Evolutionary conservation across 179 eudicot species (phyloP), one percentile per base, ranked within the genome.

Genomic region (Pouteria campechiana): DNA sequence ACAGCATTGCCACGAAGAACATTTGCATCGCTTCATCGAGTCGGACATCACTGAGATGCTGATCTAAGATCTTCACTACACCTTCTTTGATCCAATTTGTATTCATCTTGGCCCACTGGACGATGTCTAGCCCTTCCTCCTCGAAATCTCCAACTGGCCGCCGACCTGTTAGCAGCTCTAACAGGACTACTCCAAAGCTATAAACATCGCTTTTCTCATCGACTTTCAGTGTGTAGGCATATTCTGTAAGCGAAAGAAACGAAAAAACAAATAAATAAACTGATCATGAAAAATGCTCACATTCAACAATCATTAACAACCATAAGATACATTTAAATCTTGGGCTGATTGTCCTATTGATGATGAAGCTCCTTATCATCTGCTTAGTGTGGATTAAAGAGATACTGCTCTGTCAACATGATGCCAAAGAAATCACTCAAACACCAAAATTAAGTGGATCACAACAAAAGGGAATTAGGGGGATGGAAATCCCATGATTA

Each of bases 191-290:
- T 2, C 90, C 90, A 4, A 48, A 81, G 65, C 85, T 81, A 37
- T 81, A 81, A 3, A 81, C 90, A 5, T 81, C 90, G 43, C 84
- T 81, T 59, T 77, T 81, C 55, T 77, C 76, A 21, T 81, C 75
- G 0, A 81, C 79, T 42, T 74, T 81, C 46, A 81, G 60, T 1
- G 90, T 81, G 72, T 81, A 81, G 19, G 90, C 90, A 43, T 81
- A 81, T 43, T 80, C 90, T 79, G 69, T 41, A 15, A 22, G 7
- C 6, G 37, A 19, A 24, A 15, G 29, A 11, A 7, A 28, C 8
- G 13, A 29, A 20, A 9, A 37, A 24, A 31, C 17, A 3, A 16
- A 13, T 9, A 10, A 10, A 25, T 21, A 31, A 39, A 46, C 22
- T 25, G 6, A 5, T 7, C 39, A 35, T 7, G 8, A 35, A 35